Conservation (phyloP, 2,329 filamentous ascomycete species). For the Ophiostoma fasciatum region DNA sequence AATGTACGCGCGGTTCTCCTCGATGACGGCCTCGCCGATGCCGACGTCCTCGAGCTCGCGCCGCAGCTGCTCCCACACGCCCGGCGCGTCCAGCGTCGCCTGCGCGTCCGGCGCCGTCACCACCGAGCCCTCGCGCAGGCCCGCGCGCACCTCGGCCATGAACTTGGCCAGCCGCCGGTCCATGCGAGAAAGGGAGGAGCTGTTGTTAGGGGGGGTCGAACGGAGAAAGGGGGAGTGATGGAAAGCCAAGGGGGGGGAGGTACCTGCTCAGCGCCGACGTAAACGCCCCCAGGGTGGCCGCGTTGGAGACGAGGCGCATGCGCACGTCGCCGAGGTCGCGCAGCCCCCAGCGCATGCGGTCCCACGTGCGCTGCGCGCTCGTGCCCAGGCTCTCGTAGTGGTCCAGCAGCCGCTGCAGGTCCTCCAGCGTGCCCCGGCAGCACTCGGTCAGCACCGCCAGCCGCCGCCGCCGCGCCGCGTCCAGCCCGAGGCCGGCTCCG, state of each 20-base stretch:
- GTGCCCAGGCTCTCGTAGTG: conserved; percentile 16
- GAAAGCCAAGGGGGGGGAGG: background rate
- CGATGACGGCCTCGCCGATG: conserved; percentile 13
- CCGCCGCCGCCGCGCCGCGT: conserved; percentile 10
- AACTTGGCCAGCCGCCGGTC: conserved; percentile 15
- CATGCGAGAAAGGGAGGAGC: conserved; percentile 15
- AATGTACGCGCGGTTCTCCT: conserved; percentile 16
- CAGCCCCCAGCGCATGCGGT: conserved; percentile 16
- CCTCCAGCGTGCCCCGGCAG: conserved; percentile 12
- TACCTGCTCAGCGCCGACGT: conserved; percentile 15
- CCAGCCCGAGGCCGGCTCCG: no score
- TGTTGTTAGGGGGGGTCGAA: background rate
- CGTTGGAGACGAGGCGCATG: conserved; percentile 14
- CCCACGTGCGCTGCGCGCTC: conserved; percentile 16
- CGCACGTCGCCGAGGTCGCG: conserved; percentile 16
- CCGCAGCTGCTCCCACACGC: conserved; percentile 14
- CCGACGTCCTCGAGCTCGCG: conserved; percentile 16
- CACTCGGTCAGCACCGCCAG: conserved; percentile 12
- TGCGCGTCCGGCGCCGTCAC: conserved; percentile 12
- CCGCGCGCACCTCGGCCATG: conserved; percentile 15
- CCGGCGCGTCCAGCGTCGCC: conserved; percentile 13
- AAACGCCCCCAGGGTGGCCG: conserved; percentile 15
- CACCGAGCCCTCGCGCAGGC: conserved; percentile 14
- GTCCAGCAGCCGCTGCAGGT: conserved; percentile 14
- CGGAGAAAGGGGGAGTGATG: background rate